A percentile compares a stretch with the other conserved stretches of the same genome.
Conservation (phyloP, 164 flowering plant genomes). For the Annona cherimola region DNA sequence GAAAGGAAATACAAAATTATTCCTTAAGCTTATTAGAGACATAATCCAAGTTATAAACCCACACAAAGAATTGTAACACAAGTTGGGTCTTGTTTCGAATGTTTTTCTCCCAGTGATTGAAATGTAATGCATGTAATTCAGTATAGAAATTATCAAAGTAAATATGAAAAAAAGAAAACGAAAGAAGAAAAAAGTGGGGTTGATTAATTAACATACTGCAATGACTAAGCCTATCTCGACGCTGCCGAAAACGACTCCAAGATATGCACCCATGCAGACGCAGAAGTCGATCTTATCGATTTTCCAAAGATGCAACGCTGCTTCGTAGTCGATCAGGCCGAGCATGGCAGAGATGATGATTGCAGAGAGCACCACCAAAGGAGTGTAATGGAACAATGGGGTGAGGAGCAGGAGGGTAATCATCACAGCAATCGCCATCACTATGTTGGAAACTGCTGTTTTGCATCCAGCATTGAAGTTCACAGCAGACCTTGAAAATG, state of each 20-base stretch:
- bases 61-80: neutral
- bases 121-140: neutral
- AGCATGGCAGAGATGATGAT: conserved; percentile 69
- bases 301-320: conserved; percentile 55
- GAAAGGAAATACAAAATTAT: too few species aligned
- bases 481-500: conserved; percentile 72
- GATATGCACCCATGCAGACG: conserved; percentile 49
- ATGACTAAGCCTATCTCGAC: conserved; percentile 52
- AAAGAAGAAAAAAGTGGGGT: neutral
- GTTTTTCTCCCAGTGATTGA: neutral
- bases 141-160: neutral
- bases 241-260: conserved; percentile 60
- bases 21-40: too few species aligned
- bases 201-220: conserved; percentile 34
- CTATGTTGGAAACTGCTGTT: conserved; percentile 69
- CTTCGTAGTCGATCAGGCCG: conserved; percentile 62
- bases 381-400: conserved; percentile 75
- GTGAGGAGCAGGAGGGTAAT: conserved; percentile 56
- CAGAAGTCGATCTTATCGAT: conserved; percentile 66
- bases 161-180: too few species aligned
- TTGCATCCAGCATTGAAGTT: conserved; percentile 82
- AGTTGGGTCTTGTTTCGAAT: neutral
- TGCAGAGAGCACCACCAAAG: conserved; percentile 63
- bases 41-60: too few species aligned
- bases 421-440: conserved; percentile 70